These are phyloP conservation scores for Verticillium isaacii DNA, from an alignment of 2,329 filamentous ascomycete genomes.

Conservation along the genomic window DNA sequence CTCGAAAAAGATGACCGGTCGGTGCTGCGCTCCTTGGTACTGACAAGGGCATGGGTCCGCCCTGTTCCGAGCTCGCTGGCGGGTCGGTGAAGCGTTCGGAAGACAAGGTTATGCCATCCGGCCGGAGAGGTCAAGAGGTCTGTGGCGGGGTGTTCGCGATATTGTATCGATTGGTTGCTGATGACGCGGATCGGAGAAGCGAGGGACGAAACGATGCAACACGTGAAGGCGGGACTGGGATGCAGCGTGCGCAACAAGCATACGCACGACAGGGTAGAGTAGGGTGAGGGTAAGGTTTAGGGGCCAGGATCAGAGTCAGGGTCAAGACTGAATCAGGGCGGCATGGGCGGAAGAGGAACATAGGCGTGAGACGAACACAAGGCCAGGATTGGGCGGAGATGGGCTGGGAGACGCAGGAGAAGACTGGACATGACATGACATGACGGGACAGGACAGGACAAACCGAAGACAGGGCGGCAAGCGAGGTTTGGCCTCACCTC, in stretches of 20 bases:
- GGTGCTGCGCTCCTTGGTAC: background rate
- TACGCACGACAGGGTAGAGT: no score
- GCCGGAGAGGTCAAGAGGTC: background rate
- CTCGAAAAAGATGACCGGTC: background rate
- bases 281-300: no score
- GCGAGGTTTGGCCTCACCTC: background rate
- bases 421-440: background rate
- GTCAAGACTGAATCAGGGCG: no score
- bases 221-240: no score
- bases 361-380: no score
- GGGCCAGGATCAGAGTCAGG: no score
- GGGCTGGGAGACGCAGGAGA: background rate
- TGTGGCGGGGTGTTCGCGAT: background rate
- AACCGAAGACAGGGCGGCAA: background rate
- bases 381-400: background rate
- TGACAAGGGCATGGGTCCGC: no score
- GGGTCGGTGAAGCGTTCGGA: background rate
- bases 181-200: background rate
- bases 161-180: background rate
- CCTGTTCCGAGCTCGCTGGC: background rate
- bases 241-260: no score
- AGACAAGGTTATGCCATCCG: background rate
- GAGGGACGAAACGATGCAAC: no score
- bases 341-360: background rate
- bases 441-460: background rate